phyloP scores from a whole-genome alignment of 805 yeast species.

The Candida corydali region DNA sequence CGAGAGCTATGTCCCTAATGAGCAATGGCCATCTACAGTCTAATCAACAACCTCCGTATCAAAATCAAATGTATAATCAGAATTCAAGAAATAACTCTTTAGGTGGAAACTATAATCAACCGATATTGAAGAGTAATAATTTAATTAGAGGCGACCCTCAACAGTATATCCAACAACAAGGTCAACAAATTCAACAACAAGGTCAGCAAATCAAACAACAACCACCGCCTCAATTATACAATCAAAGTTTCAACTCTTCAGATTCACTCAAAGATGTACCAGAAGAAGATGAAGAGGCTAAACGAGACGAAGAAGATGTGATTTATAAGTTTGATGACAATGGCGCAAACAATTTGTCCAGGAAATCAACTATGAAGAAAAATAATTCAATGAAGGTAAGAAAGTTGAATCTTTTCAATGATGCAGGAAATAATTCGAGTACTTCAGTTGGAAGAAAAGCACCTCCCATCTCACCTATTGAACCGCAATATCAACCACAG shows the following conservation, averaged over 20 bases:
- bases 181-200: constrained; percentile 1
- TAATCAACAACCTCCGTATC: constrained; percentile 5
- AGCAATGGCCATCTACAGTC: constrained; percentile 1
- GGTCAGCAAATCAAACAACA: not conserved
- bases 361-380: constrained; percentile 37
- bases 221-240: not conserved
- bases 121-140: constrained; percentile 7
- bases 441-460: constrained; percentile 3
- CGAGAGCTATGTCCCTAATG: constrained; percentile 7
- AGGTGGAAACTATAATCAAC: constrained; percentile 5
- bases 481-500: not conserved
- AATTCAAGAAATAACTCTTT: constrained; percentile 9
- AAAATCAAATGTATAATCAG: constrained; percentile 3
- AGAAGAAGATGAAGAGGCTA: constrained; percentile 30
- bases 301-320: constrained; percentile 15
- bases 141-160: constrained; percentile 7
- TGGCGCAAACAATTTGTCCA: constrained; percentile 25
- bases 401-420: constrained; percentile 31
- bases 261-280: constrained; percentile 32
- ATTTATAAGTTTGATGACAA: constrained; percentile 31
- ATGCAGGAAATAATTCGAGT: not conserved
- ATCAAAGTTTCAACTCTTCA: constrained; percentile 15
- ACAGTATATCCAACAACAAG: constrained; percentile 1
- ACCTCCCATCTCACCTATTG: constrained; percentile 10
- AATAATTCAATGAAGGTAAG: constrained; percentile 39